Conservation (phyloP, 2,329 filamentous ascomycete genomes). For the Nemania sp. region DNA sequence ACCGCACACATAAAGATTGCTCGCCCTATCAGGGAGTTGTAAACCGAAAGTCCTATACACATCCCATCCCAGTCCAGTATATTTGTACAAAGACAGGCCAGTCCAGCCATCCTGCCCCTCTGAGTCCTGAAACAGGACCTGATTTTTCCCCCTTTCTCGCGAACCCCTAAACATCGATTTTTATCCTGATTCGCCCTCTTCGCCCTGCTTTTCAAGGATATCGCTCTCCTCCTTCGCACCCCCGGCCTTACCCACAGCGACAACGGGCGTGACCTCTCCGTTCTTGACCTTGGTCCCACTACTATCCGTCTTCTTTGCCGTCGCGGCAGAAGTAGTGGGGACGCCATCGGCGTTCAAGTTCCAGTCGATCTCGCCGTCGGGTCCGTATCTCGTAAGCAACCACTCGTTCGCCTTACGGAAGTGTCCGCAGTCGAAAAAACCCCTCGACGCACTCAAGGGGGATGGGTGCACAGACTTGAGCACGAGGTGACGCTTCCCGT, state of each 20-base stretch:
- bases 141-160: too few relatives aligned
- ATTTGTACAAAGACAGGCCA: too few relatives aligned
- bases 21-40: too few relatives aligned
- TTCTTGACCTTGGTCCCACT: too few relatives aligned
- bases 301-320: constrained; percentile 27
- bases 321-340: constrained; percentile 30
- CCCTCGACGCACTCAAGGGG: constrained; percentile 80
- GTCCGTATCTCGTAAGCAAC: constrained; percentile 77
- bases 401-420: constrained; percentile 84
- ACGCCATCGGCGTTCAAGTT: constrained; percentile 51
- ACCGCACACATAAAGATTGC: too few relatives aligned
- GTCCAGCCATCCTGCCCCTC: too few relatives aligned
- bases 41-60: too few relatives aligned
- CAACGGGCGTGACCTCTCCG: constrained; percentile 26
- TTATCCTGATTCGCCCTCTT: constrained; percentile 30
- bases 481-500: constrained; percentile 75
- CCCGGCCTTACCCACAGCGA: constrained; percentile 32
- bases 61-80: too few relatives aligned
- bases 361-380: constrained; percentile 85
- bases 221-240: constrained; percentile 35
- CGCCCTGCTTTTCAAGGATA: constrained; percentile 35
- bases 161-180: too few relatives aligned
- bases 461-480: constrained; percentile 89
- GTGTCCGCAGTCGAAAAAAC: constrained; percentile 83
- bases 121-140: too few relatives aligned